A percentile compares a stretch with the other conserved stretches of the same genome.
These are phyloP conservation scores for Elsinoe ampelina DNA, from an alignment of 2,329 filamentous ascomycete species.

Conservation along the genomic window DNA sequence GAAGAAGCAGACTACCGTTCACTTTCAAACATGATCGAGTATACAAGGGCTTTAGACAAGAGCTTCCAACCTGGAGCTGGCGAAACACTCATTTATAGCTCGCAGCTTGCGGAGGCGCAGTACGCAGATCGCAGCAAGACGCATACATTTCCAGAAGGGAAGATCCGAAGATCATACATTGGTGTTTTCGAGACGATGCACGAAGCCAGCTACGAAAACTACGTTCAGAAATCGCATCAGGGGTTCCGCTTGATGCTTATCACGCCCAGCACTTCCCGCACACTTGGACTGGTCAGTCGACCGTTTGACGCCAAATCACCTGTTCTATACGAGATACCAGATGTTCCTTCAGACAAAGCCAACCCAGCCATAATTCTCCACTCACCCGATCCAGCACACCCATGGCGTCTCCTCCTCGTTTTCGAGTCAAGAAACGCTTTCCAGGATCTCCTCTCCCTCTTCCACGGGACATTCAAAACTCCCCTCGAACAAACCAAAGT, in stretches of 20 bases:
- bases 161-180: slow-evolving; percentile 61
- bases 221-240: slow-evolving; percentile 62
- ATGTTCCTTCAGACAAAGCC: slow-evolving; percentile 47
- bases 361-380: slow-evolving; percentile 62
- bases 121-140: slow-evolving; percentile 69
- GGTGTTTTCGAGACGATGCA: slow-evolving; percentile 64
- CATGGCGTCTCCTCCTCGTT: slow-evolving; percentile 65
- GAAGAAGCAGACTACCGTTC: slow-evolving; percentile 67
- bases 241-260: slow-evolving; percentile 72
- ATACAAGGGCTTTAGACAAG: slow-evolving; percentile 65
- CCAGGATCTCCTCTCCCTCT: slow-evolving; percentile 4
- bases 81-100: slow-evolving; percentile 61
- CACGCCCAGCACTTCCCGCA: slow-evolving; percentile 67
- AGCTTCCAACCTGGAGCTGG: slow-evolving; percentile 60
- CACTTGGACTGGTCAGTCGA: slow-evolving; percentile 67
- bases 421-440: slow-evolving; percentile 39
- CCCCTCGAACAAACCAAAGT: slow-evolving; percentile 1
- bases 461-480: slow-evolving; percentile 12
- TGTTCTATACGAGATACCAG: slow-evolving; percentile 68
- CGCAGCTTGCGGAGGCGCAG: slow-evolving; percentile 63
- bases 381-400: slow-evolving; percentile 55
- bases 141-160: slow-evolving; percentile 65
- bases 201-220: slow-evolving; percentile 62
- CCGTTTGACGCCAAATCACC: slow-evolving; percentile 55
- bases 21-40: slow-evolving; percentile 77